Conservation (phyloP, 1,284 basidiomycete species). For the Lentinula novae-zelandiae region DNA sequence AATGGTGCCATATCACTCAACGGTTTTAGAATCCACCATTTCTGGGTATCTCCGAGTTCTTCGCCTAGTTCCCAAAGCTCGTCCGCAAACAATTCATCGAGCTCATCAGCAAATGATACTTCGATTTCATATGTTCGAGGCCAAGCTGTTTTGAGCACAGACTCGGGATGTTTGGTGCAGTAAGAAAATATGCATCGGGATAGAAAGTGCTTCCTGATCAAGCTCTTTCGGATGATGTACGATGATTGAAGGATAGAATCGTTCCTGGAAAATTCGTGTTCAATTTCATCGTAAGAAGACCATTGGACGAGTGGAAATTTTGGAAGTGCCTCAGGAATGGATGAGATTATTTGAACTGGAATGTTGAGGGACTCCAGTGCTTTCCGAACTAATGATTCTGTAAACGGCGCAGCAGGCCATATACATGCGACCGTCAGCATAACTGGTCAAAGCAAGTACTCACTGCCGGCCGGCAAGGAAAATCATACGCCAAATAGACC, state of each 20-base stretch:
- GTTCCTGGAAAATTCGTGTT: slow-evolving; percentile 59
- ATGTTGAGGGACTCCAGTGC: slow-evolving; percentile 37
- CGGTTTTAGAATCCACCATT: slow-evolving; percentile 96
- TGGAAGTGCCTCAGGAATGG: slow-evolving; percentile 13
- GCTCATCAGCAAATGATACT: slow-evolving; percentile 89
- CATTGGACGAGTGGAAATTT: slow-evolving; percentile 55
- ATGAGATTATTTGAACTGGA: slow-evolving; percentile 9
- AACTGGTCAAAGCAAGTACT: not conserved
- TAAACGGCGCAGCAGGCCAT: slow-evolving; percentile 80
- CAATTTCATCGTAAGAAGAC: slow-evolving; percentile 80
- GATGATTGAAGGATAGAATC: slow-evolving; percentile 69
- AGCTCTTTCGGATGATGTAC: slow-evolving; percentile 87
- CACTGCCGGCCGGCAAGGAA: slow-evolving; percentile 2
- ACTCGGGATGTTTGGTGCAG: slow-evolving; percentile 65
- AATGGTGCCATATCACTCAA: slow-evolving; percentile 16
- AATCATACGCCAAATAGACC: not conserved
- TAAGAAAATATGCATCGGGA: slow-evolving; percentile 76
- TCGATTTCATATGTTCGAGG: slow-evolving; percentile 90
- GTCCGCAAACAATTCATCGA: slow-evolving; percentile 92
- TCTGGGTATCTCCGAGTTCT: slow-evolving; percentile 49
- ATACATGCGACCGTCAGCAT: slow-evolving; percentile 47
- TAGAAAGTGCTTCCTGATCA: slow-evolving; percentile 95
- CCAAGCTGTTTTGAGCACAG: slow-evolving; percentile 49
- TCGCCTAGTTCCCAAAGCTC: slow-evolving; percentile 88
- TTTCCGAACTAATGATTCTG: slow-evolving; percentile 61